phyloP scores from a whole-genome alignment of 306 rosid species.

The Vachellia collinsii region DNA sequence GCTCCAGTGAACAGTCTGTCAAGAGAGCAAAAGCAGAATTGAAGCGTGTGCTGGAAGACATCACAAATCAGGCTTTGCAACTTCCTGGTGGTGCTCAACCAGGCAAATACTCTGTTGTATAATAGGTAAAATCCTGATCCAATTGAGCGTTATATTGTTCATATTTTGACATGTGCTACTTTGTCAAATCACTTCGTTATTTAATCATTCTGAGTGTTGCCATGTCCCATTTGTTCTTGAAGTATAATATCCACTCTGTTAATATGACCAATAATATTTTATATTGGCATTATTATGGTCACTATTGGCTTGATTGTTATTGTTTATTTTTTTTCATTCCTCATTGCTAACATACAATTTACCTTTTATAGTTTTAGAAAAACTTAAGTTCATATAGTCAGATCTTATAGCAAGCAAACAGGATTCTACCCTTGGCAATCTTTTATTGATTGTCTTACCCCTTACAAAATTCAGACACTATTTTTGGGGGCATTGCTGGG shows the following conservation, averaged over 20 bases:
- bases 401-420: too few species aligned
- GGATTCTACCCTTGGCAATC: too few species aligned
- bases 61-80: constrained; percentile 83
- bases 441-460: too few species aligned
- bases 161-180: not conserved
- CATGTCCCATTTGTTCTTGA: not conserved
- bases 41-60: constrained; percentile 90
- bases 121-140: constrained; percentile 54
- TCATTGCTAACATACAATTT: not conserved
- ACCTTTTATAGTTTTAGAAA: too few species aligned
- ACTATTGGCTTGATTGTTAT: too few species aligned
- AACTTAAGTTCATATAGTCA: too few species aligned
- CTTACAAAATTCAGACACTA: too few species aligned
- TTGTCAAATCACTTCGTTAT: not conserved
- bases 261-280: not conserved
- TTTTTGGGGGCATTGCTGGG: too few species aligned
- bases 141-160: constrained; percentile 25
- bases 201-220: not conserved
- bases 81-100: constrained; percentile 91
- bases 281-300: not conserved
- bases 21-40: constrained; percentile 88
- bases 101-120: constrained; percentile 89
- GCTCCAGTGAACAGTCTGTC: constrained; percentile 88
- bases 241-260: not conserved
- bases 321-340: too few species aligned